A percentile compares a stretch with the other conserved stretches of the same genome.
Evolutionary conservation across 441 rosid species (phyloP).

Genomic region (Manihot esculenta): DNA sequence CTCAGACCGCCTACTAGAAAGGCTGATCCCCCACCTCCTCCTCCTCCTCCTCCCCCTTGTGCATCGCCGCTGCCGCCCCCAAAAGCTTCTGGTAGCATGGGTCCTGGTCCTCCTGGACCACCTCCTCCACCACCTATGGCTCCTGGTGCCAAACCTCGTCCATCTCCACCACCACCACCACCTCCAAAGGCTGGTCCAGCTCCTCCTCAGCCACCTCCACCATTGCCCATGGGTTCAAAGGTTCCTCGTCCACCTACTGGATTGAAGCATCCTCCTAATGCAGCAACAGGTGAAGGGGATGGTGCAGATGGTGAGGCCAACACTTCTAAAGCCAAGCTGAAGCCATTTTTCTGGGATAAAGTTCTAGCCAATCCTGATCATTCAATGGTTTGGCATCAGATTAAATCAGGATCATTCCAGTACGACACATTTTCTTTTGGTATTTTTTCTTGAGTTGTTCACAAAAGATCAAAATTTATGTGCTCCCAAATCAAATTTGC

Average conservation of each 20-base stretch:
- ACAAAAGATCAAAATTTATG: background rate
- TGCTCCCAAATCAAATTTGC: conserved; percentile 26
- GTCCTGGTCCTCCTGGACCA: conserved; percentile 43
- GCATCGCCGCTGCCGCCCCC: conserved; percentile 34
- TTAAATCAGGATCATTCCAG: conserved; percentile 97
- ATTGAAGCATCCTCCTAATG: conserved; percentile 35
- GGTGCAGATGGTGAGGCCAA: conserved; percentile 39
- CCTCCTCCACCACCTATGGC: conserved; percentile 43
- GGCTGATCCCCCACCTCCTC: conserved; percentile 39
- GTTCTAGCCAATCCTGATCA: conserved; percentile 83
- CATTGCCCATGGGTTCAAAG: conserved; percentile 29
- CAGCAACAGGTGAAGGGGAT: conserved; percentile 31
- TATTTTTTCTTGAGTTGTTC: background rate
- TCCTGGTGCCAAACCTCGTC: conserved; percentile 32
- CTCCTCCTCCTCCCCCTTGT: conserved; percentile 43
- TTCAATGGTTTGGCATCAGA: conserved; percentile 96
- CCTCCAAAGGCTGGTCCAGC: conserved; percentile 46
- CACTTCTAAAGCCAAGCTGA: conserved; percentile 77
- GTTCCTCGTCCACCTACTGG: conserved; percentile 45
- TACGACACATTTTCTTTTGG: conserved; percentile 37
- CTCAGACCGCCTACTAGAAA: conserved; percentile 40
- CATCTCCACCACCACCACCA: conserved; percentile 45
- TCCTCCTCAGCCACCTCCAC: conserved; percentile 62
- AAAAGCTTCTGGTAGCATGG: conserved; percentile 23
- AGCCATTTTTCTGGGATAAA: conserved; percentile 99